These are phyloP conservation scores for Pseudozyma tsukubaensis DNA, from an alignment of 1,284 basidiomycete species.

Conservation along the genomic window DNA sequence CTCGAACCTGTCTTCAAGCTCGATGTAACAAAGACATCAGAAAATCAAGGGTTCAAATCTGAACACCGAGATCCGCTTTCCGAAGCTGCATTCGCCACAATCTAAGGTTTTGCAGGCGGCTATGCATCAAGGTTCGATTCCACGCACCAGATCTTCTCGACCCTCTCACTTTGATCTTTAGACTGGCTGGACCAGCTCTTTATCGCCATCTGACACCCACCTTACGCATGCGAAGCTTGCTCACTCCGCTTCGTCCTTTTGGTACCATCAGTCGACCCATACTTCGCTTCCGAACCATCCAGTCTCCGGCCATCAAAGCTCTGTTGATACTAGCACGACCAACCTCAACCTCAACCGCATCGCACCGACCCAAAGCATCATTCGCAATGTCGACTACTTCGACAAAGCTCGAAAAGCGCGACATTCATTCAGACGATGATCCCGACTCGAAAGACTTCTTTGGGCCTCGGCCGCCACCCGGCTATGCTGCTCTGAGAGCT, in stretches of 20 bases:
- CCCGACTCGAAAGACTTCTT: constrained; percentile 27
- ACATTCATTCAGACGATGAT: constrained; percentile 14
- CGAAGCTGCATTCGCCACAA: constrained; percentile 10
- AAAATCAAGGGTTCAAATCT: neutral
- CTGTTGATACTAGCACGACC: neutral
- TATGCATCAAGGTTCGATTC: constrained; percentile 2
- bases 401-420: constrained; percentile 13
- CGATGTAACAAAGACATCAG: constrained; percentile 5
- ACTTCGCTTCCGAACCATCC: neutral
- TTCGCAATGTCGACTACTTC: constrained; percentile 1
- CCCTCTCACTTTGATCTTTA: neutral
- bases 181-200: constrained; percentile 8
- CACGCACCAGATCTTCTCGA: neutral
- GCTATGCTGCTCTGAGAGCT: constrained; percentile 39
- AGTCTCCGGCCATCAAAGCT: neutral
- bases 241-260: neutral
- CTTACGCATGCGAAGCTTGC: constrained; percentile 15
- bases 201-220: neutral
- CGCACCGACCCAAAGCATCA: neutral
- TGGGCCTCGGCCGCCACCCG: constrained; percentile 45
- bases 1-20: too few relatives aligned
- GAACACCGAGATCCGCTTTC: constrained; percentile 1
- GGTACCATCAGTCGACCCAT: neutral
- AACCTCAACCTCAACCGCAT: neutral
- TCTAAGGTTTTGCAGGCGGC: constrained; percentile 3